phyloP scores from a whole-genome alignment of 306 rosid species.

The Glycyrrhiza uralensis region DNA sequence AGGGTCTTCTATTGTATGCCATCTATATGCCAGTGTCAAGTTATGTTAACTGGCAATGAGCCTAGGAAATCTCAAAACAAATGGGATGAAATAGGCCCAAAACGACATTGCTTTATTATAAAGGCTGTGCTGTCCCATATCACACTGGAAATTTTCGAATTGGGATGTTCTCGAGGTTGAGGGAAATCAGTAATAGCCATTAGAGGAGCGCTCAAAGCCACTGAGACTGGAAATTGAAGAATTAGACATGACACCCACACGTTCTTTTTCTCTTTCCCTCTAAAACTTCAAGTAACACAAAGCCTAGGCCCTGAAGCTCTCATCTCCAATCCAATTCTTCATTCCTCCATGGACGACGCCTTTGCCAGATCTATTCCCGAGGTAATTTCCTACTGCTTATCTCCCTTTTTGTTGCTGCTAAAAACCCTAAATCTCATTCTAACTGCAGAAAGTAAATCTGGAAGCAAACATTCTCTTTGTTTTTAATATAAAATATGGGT shows the following conservation, averaged over 20 bases:
- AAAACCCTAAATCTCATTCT: background rate
- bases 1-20: background rate
- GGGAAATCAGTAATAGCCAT: background rate
- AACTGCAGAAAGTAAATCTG: background rate
- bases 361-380: conserved; percentile 81
- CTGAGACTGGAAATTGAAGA: background rate
- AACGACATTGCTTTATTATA: conserved; percentile 12
- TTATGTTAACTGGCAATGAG: background rate
- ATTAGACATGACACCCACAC: conserved; percentile 14
- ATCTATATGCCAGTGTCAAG: background rate
- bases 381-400: conserved; percentile 40
- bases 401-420: background rate
- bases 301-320: background rate
- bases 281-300: conserved; percentile 4
- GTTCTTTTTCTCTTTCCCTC: background rate
- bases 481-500: background rate
- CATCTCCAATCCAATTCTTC: conserved; percentile 38
- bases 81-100: conserved; percentile 24
- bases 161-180: background rate
- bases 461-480: background rate
- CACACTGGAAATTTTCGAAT: background rate
- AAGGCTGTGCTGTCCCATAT: conserved; percentile 18
- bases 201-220: background rate
- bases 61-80: background rate
- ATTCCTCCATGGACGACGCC: conserved; percentile 75